Evolutionary conservation across 305 asterid genomes (phyloP).

Genomic region (Fraxinus velutina): DNA sequence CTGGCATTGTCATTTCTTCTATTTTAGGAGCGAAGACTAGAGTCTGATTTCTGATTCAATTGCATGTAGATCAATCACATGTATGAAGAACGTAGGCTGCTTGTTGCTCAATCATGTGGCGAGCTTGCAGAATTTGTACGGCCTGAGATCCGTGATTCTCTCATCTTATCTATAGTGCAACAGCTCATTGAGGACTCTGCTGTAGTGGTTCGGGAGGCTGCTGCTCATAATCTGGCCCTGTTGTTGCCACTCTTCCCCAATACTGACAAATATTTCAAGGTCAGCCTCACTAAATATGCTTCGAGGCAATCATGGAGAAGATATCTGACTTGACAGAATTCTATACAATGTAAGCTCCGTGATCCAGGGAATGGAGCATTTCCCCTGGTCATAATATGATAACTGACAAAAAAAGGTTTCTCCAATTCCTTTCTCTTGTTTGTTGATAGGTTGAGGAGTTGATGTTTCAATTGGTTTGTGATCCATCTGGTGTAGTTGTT

Average conservation of each 20-base stretch:
- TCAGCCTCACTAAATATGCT: constrained; percentile 99
- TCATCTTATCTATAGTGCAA: constrained; percentile 93
- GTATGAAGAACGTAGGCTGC: constrained; percentile 97
- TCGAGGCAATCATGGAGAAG: constrained; percentile 99
- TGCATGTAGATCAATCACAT: constrained; percentile 86
- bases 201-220: constrained; percentile 96
- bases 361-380: constrained; percentile 89
- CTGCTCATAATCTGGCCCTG: constrained; percentile 94
- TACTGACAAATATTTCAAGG: constrained; percentile 98
- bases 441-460: constrained; percentile 89
- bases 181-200: constrained; percentile 99
- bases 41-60: constrained; percentile 21
- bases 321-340: constrained; percentile 89
- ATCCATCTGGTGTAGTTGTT: constrained; percentile 94
- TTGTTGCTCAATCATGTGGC: constrained; percentile 99
- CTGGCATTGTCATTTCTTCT: not conserved
- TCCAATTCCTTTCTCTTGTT: constrained; percentile 42
- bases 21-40: constrained; percentile 13
- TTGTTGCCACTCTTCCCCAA: constrained; percentile 97
- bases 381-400: constrained; percentile 60
- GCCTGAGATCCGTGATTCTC: constrained; percentile 98
- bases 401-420: constrained; percentile 37
- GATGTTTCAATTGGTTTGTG: constrained; percentile 95
- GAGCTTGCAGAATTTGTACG: constrained; percentile 95
- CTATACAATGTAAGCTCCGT: constrained; percentile 96